A percentile compares a stretch with the other conserved stretches of the same genome.
These are phyloP conservation scores for Boeremia lycopersici DNA, from an alignment of 2,329 filamentous ascomycete genomes.

Conservation along the genomic window DNA sequence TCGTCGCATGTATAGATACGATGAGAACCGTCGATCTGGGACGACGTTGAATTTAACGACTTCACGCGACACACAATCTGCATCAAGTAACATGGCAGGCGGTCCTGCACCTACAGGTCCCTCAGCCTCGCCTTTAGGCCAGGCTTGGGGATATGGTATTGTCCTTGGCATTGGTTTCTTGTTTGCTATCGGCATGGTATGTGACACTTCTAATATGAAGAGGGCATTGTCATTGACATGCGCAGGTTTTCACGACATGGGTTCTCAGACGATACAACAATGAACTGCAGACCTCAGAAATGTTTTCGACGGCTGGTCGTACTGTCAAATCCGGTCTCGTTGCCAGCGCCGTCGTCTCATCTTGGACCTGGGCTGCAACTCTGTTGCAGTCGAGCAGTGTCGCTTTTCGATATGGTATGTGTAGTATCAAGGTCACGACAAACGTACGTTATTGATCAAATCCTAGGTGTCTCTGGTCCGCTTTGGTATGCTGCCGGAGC, in stretches of 20 bases:
- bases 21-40: constrained; percentile 6
- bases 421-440: fast-evolving
- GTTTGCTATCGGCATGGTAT: constrained; percentile 38
- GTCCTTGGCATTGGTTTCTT: constrained; percentile 41
- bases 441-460: neutral
- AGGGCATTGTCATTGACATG: neutral
- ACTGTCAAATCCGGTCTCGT: constrained; percentile 42
- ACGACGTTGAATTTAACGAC: constrained; percentile 6
- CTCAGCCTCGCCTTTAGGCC: constrained; percentile 33
- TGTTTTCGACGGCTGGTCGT: constrained; percentile 40
- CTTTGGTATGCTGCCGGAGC: constrained; percentile 44
- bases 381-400: constrained; percentile 39
- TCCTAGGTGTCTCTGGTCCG: constrained; percentile 36
- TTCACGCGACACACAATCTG: constrained; percentile 9
- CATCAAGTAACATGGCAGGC: constrained; percentile 28
- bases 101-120: constrained; percentile 33
- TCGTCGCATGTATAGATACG: constrained; percentile 27
- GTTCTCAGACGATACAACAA: constrained; percentile 40
- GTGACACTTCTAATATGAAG: neutral
- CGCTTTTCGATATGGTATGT: constrained; percentile 42
- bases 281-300: constrained; percentile 40
- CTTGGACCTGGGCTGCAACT: constrained; percentile 41
- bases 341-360: constrained; percentile 37
- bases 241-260: constrained; percentile 37
- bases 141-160: constrained; percentile 43